Evolutionary conservation across 495 filamentous ascomycete species (phyloP), one percentile per base, ranked within the genome.

Genomic region (Xylaria intraflava): DNA sequence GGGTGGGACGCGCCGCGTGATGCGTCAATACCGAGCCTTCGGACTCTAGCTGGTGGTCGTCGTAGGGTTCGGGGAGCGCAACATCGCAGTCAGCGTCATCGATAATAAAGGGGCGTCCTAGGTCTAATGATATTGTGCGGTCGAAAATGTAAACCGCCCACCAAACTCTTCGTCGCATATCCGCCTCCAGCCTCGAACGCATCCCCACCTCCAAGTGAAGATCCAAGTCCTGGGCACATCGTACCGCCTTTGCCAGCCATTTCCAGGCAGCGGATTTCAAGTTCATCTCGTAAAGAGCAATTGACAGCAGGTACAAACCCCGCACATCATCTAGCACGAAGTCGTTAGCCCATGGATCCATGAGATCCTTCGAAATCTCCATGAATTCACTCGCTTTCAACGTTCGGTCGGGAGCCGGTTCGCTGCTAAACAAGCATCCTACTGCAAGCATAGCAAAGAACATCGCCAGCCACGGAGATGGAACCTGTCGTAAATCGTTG

Each of bases 141-240:
- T 98, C 93, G 73, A 90, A 89, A 42, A 86, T 81, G 68, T 96
- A 97, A 54, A 96, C 81, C 29, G 87, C 81, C 93, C 93, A 98
- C 93, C 93, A 98, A 11, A 95, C 82, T 44, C 93, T 79, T 50
- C 87, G 78, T 46, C 91, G 78, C 83, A 89, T 91, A 62, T 96
- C 94, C n/a, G 77, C 81, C 66, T 97, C 93, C 14, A 95, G 71
- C 30, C 61, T 61, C 16, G 64, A 64, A 36, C 56, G 64, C 22
- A 60, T 40, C 12, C 61, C 64, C 9, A 84, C 72, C 56, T 96
- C 90, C 22, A 80, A 75, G 59, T 97, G 84, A 23, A 98, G 72
- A 3, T 90, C 92, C 53, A 96, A 81, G 64, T 94, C 89, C 70
- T 96, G 93, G 0, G 88, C 85, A 38, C 90, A 86, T 50, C 87